A percentile compares a stretch with the other conserved stretches of the same genome.
These are phyloP conservation scores for Lasiosphaeria miniovina DNA, from an alignment of 495 filamentous ascomycete species.

Conservation along the genomic window DNA sequence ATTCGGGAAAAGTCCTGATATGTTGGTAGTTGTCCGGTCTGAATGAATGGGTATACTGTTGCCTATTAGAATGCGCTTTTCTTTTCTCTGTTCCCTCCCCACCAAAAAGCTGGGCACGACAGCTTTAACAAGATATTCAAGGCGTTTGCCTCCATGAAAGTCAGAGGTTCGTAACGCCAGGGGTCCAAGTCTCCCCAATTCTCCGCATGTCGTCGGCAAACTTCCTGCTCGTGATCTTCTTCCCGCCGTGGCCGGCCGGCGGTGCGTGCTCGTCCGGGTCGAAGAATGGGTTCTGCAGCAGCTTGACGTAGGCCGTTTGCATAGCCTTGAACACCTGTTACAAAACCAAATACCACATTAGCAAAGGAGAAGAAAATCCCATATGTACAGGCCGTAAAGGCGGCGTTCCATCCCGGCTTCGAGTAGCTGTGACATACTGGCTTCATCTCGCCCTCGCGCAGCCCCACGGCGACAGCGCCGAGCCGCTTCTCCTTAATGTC, in stretches of 20 bases:
- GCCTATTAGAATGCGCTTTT: no score
- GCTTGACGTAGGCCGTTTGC: constrained; percentile 82
- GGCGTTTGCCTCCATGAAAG: no score
- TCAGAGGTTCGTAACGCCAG: constrained; percentile 48
- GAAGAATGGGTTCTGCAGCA: constrained; percentile 95
- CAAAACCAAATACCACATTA: neutral
- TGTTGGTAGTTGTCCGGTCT: no score
- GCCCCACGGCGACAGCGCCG: constrained; percentile 45
- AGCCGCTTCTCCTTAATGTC: constrained; percentile 15
- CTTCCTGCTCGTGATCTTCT: constrained; percentile 71
- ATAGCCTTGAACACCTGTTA: constrained; percentile 79
- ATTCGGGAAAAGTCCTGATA: no score
- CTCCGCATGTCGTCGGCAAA: constrained; percentile 80
- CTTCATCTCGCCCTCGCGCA: constrained; percentile 81
- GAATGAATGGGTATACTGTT: no score
- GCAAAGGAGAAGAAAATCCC: neutral
- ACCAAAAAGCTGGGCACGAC: neutral
- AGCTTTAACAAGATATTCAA: neutral
- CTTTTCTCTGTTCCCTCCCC: neutral
- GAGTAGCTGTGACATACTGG: constrained; percentile 36
- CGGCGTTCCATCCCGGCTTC: neutral
- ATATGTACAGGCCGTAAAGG: neutral
- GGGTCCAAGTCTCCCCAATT: constrained; percentile 72
- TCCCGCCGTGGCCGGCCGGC: constrained; percentile 47
- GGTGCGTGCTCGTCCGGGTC: constrained; percentile 79